A percentile compares a stretch with the other conserved stretches of the same genome.
Evolutionary conservation across 441 rosid genomes (phyloP).

Genomic region (Eutrema salsugineum): DNA sequence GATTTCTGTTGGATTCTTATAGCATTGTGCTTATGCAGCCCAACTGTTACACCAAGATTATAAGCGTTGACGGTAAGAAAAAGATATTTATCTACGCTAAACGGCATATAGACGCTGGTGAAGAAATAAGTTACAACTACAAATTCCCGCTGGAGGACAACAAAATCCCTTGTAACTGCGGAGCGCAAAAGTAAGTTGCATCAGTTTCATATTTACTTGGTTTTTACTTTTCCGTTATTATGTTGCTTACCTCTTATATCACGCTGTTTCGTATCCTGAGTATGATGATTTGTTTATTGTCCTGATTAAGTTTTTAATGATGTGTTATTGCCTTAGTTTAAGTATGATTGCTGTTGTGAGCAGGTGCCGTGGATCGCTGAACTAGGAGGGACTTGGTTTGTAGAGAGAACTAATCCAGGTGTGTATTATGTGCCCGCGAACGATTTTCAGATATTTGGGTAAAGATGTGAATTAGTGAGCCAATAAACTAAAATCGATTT

Average conservation of each 20-base stretch:
- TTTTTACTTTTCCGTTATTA: neutral
- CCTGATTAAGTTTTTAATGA: neutral
- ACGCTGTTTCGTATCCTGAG: neutral
- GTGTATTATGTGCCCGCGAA: neutral
- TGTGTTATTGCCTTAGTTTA: neutral
- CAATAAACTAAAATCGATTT: neutral
- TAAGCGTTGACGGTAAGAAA: conserved; percentile 91
- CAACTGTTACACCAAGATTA: conserved; percentile 97
- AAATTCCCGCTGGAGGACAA: conserved; percentile 96
- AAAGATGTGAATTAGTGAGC: neutral
- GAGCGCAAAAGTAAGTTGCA: conserved; percentile 77
- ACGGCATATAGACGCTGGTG: conserved; percentile 81
- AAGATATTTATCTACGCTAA: conserved; percentile 95
- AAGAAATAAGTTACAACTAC: conserved; percentile 97
- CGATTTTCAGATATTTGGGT: neutral
- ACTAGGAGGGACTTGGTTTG: conserved; percentile 40
- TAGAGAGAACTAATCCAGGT: conserved; percentile 29
- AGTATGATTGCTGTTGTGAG: conserved; percentile 15
- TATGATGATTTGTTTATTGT: neutral
- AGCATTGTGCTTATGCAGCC: conserved; percentile 58
- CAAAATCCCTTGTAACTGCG: conserved; percentile 98
- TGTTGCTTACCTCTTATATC: neutral
- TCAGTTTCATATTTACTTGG: neutral
- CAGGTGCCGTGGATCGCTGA: conserved; percentile 98
- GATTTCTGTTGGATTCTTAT: conserved; percentile 17